A percentile compares a stretch with the other conserved stretches of the same genome.
phyloP scores from a whole-genome alignment of 148 eudicot species.

The Heliosperma pusillum region DNA sequence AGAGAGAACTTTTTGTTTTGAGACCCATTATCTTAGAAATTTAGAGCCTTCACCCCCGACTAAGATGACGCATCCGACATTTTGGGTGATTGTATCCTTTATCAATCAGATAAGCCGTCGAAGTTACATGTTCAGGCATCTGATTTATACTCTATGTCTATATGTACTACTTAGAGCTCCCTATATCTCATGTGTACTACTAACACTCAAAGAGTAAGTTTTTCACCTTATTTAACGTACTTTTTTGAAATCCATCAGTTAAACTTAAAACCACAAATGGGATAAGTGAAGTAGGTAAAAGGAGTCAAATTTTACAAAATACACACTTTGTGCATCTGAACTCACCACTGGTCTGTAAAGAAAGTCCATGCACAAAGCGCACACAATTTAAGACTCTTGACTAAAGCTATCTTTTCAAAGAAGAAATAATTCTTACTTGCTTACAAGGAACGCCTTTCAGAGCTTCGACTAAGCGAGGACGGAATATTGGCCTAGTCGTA shows the following conservation, averaged over 20 bases:
- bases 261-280: background rate
- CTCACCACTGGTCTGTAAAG: background rate
- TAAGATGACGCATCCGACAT: background rate
- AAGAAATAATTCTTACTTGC: constrained; percentile 46
- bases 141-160: no score
- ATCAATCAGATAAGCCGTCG: no score
- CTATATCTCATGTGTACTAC: background rate
- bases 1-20: background rate
- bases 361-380: background rate
- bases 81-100: no score
- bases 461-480: constrained; percentile 80
- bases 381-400: background rate
- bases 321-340: no score
- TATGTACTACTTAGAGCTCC: no score
- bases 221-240: background rate
- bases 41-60: background rate
- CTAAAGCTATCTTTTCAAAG: background rate
- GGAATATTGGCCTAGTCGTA: constrained; percentile 78
- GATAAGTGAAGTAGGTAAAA: background rate
- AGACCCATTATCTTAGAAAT: background rate
- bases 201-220: background rate
- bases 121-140: no score
- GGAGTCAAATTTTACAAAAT: background rate
- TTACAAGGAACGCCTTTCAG: constrained; percentile 75
- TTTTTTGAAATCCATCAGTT: background rate